Evolutionary conservation across 2,329 filamentous ascomycete genomes (phyloP), one percentile per base, ranked within the genome.

Genomic region (Blastomyces emzantsi): DNA sequence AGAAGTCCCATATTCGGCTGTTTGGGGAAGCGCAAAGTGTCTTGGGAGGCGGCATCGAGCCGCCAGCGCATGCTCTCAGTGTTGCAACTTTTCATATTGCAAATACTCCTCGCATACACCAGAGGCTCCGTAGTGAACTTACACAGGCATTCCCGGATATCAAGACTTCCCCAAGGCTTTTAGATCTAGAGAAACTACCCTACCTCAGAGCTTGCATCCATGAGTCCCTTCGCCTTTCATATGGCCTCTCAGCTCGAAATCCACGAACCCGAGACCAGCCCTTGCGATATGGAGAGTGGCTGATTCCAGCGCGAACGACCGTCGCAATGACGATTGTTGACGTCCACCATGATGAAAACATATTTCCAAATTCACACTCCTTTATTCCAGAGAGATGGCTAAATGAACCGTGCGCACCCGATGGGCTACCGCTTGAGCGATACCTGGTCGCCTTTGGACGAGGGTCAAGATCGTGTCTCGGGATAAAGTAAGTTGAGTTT

Each of bases 381-480:
- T 74, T 73, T 64, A 57, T 64, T 2, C 73, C 72, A 2, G 72
- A 73, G 62, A 60, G 73, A 30, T 74, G 72, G 72, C 63, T 74
- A 7, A 66, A 65, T 45, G 61, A 62, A 3, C 64, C 65, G 7
- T 64, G 62, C 59, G 63, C 64, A 7, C 54, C 62, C 13, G 61
- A 66, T 22, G 64, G 63, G 22, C 61, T 51, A 62, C 61, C 64
- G 36, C 65, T 69, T 11, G 66, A 68, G 41, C 68, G 67, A 43
- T 75, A 74, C 63, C 67, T 77, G 11, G 67, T 77, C 8, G 66
- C 71, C 0, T 78, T 78, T 65, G 70, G 71, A 33, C 71, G 70
- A 54, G 79, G 79, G 0, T 73, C 71, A 1, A 70, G 79, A 41
- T 75, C 75, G 69, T 81, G 79, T 65, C 69, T 77, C 11, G 79